Percentiles rank a stretch among this genome's conserved stretches.
phyloP scores from a whole-genome alignment of 1,284 basidiomycete species.

The Irpex sp. region DNA sequence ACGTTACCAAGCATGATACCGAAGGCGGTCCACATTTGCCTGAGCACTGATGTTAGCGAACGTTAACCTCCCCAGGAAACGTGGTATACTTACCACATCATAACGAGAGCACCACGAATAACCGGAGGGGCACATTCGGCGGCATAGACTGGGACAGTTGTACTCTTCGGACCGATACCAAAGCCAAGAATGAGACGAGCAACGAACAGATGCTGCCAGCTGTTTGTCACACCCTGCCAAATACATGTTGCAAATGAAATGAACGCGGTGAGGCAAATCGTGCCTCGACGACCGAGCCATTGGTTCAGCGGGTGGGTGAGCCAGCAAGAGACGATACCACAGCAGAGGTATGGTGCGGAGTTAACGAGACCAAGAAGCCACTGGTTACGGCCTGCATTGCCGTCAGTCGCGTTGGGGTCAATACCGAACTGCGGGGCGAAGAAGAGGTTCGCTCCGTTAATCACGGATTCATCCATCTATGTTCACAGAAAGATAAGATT shows the following conservation, averaged over 20 bases:
- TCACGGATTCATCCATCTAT: slow-evolving; percentile 64
- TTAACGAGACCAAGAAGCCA: slow-evolving; percentile 79
- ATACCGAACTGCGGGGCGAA: slow-evolving; percentile 67
- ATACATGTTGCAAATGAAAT: slow-evolving; percentile 63
- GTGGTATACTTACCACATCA: slow-evolving; percentile 53
- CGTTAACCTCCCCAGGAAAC: no score
- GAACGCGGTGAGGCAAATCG: slow-evolving; percentile 70
- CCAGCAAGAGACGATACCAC: slow-evolving; percentile 59
- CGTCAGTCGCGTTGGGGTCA: slow-evolving; percentile 22
- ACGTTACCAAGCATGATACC: slow-evolving; percentile 66
- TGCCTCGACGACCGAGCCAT: slow-evolving; percentile 69
- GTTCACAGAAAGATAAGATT: neutral
- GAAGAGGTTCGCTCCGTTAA: slow-evolving; percentile 72
- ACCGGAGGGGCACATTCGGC: slow-evolving; percentile 67
- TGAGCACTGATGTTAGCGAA: slow-evolving; percentile 8
- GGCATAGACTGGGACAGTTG: slow-evolving; percentile 62
- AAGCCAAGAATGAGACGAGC: slow-evolving; percentile 67
- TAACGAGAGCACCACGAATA: slow-evolving; percentile 76
- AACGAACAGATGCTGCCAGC: slow-evolving; percentile 70
- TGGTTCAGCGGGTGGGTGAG: slow-evolving; percentile 72
- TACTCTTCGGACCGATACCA: slow-evolving; percentile 68
- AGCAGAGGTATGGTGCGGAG: slow-evolving; percentile 71
- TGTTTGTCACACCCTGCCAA: slow-evolving; percentile 67
- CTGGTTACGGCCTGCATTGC: slow-evolving; percentile 38
- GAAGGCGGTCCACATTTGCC: slow-evolving; percentile 73